These are phyloP conservation scores for Phylloboletellus chloephorus DNA, from an alignment of 1,284 basidiomycete genomes.

Conservation along the genomic window DNA sequence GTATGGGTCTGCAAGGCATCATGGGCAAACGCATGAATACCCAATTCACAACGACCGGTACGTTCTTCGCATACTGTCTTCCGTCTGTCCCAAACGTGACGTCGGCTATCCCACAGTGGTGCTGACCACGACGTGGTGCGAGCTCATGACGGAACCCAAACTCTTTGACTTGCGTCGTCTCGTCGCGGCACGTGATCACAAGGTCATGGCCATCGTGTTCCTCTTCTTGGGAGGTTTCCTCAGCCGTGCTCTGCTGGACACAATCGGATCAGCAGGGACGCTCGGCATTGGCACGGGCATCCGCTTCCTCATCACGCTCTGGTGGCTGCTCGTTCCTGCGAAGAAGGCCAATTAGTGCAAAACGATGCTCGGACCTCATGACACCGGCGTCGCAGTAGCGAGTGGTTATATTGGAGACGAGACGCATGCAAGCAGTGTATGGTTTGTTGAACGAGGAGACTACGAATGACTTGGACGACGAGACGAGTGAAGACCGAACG, in stretches of 20 bases:
- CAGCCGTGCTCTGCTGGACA: constrained; percentile 59
- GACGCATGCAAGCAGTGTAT: background rate
- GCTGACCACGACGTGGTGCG: constrained; percentile 81
- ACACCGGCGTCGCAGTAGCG: background rate
- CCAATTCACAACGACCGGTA: constrained; percentile 74
- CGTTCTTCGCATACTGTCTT: constrained; percentile 32
- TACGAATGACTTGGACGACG: background rate
- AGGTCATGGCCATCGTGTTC: constrained; percentile 57
- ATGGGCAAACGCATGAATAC: constrained; percentile 72
- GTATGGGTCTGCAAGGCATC: constrained; percentile 78
- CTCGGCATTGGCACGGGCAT: constrained; percentile 67
- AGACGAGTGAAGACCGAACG: constrained; percentile 14
- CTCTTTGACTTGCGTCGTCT: constrained; percentile 52
- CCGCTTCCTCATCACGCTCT: constrained; percentile 55
- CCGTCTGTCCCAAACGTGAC: background rate
- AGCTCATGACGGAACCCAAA: constrained; percentile 74
- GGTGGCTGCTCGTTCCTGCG: constrained; percentile 64
- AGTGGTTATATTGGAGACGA: background rate
- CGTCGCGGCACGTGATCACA: constrained; percentile 67
- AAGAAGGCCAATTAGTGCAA: constrained; percentile 32
- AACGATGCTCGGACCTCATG: background rate
- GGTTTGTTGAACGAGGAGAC: background rate
- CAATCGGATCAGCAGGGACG: constrained; percentile 57
- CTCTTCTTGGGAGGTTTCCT: constrained; percentile 77
- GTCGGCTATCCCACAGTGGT: constrained; percentile 41